A percentile compares a stretch with the other conserved stretches of the same genome.
phyloP scores from a whole-genome alignment of 2,329 filamentous ascomycete genomes.

The Helotiales sp. region DNA sequence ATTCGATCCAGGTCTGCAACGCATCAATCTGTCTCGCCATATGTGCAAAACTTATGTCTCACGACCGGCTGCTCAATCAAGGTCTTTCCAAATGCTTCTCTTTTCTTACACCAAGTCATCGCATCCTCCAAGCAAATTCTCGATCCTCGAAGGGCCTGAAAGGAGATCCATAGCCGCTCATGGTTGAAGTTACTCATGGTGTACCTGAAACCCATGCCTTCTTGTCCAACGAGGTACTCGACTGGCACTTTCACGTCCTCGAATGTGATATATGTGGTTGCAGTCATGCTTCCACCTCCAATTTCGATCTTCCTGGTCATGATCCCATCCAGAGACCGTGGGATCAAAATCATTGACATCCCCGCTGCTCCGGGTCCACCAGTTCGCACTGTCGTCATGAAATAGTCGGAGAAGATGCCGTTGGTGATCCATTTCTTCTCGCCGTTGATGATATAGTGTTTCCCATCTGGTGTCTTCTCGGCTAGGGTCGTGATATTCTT shows the following conservation, averaged over 20 bases:
- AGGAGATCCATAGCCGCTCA: conserved; percentile 58
- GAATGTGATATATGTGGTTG: conserved; percentile 52
- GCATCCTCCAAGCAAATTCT: conserved; percentile 53
- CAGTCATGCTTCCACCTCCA: conserved; percentile 61
- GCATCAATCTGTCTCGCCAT: conserved; percentile 57
- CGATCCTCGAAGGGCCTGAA: conserved; percentile 54
- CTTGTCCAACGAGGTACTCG: conserved; percentile 51
- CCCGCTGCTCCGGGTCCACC: conserved; percentile 67
- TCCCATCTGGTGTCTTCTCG: conserved; percentile 58
- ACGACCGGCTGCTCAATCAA: conserved; percentile 59
- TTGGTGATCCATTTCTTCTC: conserved; percentile 69
- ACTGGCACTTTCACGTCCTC: conserved; percentile 54
- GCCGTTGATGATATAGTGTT: conserved; percentile 42
- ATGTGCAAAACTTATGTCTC: conserved; percentile 56
- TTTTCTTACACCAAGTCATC: conserved; percentile 46
- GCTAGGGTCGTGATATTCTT: conserved; percentile 70
- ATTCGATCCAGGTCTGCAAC: conserved; percentile 59
- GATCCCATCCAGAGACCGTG: conserved; percentile 63
- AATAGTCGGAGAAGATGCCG: conserved; percentile 77
- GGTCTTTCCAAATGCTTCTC: conserved; percentile 57
- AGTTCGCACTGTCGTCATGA: conserved; percentile 68
- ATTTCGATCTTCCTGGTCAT: conserved; percentile 56
- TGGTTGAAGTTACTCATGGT: conserved; percentile 59
- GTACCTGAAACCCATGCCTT: conserved; percentile 53
- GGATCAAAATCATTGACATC: conserved; percentile 72